Percentiles rank a stretch among this genome's conserved stretches.
phyloP scores from a whole-genome alignment of 768 basidiomycete species.

The Tylopilus cervinicoccineus region DNA sequence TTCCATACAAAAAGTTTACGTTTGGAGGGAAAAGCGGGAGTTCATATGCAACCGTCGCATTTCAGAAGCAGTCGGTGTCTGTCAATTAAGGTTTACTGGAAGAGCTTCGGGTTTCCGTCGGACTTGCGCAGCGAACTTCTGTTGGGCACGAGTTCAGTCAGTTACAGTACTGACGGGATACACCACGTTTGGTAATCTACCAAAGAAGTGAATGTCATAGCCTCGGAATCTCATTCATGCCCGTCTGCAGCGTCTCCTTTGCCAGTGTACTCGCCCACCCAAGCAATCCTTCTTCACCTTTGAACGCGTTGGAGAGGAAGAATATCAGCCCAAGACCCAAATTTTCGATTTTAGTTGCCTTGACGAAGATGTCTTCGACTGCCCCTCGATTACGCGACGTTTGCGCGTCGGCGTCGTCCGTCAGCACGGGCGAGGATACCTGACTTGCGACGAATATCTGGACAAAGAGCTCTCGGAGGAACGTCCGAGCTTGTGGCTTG shows the following conservation, averaged over 20 bases:
- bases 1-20: conserved; percentile 66
- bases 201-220: conserved; percentile 5
- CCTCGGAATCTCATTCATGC: conserved; percentile 51
- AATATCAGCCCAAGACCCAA: conserved; percentile 75
- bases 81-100: not conserved
- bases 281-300: conserved; percentile 42
- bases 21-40: conserved; percentile 80
- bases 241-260: conserved; percentile 62
- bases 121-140: not conserved
- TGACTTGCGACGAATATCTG: conserved; percentile 76
- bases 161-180: not conserved
- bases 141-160: not conserved
- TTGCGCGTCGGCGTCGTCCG: conserved; percentile 31
- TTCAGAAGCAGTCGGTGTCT: conserved; percentile 38
- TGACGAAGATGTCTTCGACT: conserved; percentile 78
- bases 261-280: conserved; percentile 68
- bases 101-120: not conserved
- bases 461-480: conserved; percentile 67
- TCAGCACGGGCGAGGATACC: conserved; percentile 60
- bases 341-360: conserved; percentile 58
- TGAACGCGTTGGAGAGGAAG: conserved; percentile 53
- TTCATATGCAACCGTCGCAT: conserved; percentile 66
- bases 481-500: conserved; percentile 56
- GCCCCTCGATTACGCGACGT: conserved; percentile 50
- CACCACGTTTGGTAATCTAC: not conserved